Conservation (phyloP, 1,139 yeast species). For the Hyphopichia buzzinii region DNA sequence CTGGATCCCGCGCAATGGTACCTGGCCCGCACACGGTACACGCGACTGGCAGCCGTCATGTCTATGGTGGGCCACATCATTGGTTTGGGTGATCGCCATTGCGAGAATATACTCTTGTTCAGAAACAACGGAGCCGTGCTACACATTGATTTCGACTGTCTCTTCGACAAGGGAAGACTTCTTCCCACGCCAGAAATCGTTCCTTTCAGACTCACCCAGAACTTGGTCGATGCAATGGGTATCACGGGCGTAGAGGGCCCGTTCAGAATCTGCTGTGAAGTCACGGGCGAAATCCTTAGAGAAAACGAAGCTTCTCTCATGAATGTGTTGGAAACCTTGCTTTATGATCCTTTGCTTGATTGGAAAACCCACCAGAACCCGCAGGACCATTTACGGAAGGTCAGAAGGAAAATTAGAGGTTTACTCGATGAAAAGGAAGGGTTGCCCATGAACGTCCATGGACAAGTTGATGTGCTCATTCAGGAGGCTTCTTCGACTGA, state of each 20-base stretch:
- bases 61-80: conserved; percentile 92
- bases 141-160: conserved; percentile 96
- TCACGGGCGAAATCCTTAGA: conserved; percentile 70
- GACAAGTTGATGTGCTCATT: conserved; percentile 87
- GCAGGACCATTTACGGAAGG: conserved; percentile 67
- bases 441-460: conserved; percentile 83
- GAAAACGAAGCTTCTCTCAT: conserved; percentile 83
- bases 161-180: conserved; percentile 79
- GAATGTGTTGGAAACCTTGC: conserved; percentile 88
- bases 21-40: conserved; percentile 67
- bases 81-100: conserved; percentile 94
- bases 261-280: conserved; percentile 83
- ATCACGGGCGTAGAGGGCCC: conserved; percentile 88
- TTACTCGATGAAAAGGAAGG: conserved; percentile 75
- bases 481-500: conserved; percentile 78
- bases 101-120: conserved; percentile 81
- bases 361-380: conserved; percentile 56
- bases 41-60: conserved; percentile 91
- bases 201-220: conserved; percentile 87
- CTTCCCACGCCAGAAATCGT: conserved; percentile 85
- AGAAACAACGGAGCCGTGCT: conserved; percentile 74
- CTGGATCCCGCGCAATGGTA: conserved; percentile 93
- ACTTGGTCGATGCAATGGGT: conserved; percentile 90
- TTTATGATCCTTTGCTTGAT: conserved; percentile 87
- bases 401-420: conserved; percentile 82